Conservation (phyloP, 2,329 filamentous ascomycete genomes). For the Aspergillus sp. region DNA sequence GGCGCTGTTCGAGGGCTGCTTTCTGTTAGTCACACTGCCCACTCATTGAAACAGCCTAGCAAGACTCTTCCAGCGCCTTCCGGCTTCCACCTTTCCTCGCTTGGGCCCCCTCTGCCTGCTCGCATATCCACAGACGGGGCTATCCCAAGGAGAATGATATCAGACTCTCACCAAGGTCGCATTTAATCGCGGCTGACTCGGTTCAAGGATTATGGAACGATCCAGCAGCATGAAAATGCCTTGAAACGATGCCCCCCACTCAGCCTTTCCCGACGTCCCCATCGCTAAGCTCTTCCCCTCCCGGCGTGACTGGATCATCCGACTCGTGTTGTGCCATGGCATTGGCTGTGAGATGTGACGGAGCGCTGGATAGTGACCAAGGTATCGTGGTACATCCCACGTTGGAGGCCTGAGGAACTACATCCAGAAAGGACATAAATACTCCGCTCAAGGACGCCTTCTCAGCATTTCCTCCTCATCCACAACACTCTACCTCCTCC, state of each 20-base stretch:
- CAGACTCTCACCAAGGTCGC: not conserved
- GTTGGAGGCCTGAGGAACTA: slow-evolving; percentile 10
- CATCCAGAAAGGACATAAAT: slow-evolving; percentile 9
- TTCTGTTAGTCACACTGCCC: slow-evolving; percentile 6
- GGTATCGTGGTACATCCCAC: slow-evolving; percentile 9
- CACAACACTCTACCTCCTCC: not conserved
- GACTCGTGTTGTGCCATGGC: not conserved
- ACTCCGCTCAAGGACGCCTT: not conserved
- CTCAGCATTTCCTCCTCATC: not conserved
- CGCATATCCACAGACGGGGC: slow-evolving; percentile 5
- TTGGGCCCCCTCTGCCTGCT: slow-evolving; percentile 2
- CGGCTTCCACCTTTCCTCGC: not conserved
- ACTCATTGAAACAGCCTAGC: slow-evolving; percentile 1
- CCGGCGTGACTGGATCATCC: not conserved
- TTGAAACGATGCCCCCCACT: slow-evolving; percentile 3
- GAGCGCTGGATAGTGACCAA: not conserved
- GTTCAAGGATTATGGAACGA: not conserved
- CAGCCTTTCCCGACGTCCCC: not conserved
- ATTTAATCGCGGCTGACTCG: slow-evolving; percentile 16
- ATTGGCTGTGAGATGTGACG: not conserved
- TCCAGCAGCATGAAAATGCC: not conserved
- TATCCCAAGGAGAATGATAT: slow-evolving; percentile 1
- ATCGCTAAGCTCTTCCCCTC: not conserved
- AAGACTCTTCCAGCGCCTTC: not conserved
- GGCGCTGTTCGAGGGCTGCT: not conserved